Evolutionary conservation across 164 flowering plant genomes (phyloP).

Genomic region (Cinnamomum chago): DNA sequence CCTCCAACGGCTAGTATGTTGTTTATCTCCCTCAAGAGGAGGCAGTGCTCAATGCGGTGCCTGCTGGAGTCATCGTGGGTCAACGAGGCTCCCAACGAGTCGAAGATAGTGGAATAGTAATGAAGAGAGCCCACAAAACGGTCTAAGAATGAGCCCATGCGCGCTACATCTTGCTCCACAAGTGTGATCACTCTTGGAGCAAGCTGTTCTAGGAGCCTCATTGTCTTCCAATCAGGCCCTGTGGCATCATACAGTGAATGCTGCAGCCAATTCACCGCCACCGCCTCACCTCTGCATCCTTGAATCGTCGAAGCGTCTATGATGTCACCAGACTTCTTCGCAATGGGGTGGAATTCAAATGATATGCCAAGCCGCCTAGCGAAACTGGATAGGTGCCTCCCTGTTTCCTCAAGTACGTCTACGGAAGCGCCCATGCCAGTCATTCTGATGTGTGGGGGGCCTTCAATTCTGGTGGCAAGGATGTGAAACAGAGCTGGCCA

Average conservation of each 20-base stretch:
- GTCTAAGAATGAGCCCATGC: conserved; percentile 55
- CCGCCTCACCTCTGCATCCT: conserved; percentile 38
- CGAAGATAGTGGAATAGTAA: conserved; percentile 66
- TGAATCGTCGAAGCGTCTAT: conserved; percentile 32
- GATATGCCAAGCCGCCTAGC: conserved; percentile 58
- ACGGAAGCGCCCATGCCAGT: conserved; percentile 58
- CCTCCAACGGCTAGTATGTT: conserved; percentile 70
- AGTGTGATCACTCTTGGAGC: conserved; percentile 50
- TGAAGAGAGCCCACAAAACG: conserved; percentile 63
- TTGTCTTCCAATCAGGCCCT: conserved; percentile 62
- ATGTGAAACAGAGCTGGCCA: conserved; percentile 84
- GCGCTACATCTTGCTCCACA: conserved; percentile 55
- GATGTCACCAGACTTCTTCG: conserved; percentile 38
- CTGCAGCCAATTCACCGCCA: conserved; percentile 72
- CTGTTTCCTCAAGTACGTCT: conserved; percentile 50
- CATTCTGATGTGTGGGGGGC: conserved; percentile 60
- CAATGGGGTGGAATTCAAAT: conserved; percentile 65
- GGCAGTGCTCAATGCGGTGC: conserved; percentile 43
- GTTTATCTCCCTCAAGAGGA: conserved; percentile 48
- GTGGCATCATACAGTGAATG: conserved; percentile 60
- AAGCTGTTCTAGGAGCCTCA: conserved; percentile 43
- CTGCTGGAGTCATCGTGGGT: conserved; percentile 35
- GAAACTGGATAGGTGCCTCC: conserved; percentile 54
- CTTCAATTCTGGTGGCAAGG: conserved; percentile 56
- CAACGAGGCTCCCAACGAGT: conserved; percentile 47